Conservation (phyloP, 2,329 filamentous ascomycete species). For the Aspergillus pseudonomiae region DNA sequence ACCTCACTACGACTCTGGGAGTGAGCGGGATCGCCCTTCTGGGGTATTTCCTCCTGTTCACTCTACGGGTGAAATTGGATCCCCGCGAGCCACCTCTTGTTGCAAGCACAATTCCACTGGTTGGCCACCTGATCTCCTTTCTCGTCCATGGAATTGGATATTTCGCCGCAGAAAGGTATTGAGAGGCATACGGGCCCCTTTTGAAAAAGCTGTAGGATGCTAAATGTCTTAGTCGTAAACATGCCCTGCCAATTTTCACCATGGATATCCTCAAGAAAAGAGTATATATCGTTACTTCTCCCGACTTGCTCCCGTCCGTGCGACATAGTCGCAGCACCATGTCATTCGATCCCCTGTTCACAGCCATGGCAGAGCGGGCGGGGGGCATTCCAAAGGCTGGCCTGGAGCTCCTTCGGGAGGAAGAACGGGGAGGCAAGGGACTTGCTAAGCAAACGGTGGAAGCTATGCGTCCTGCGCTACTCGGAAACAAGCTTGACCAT, state of each 20-base stretch:
- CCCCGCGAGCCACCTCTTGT: slow-evolving; percentile 31
- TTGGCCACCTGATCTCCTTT: slow-evolving; percentile 32
- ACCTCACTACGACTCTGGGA: no score
- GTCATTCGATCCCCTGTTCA: slow-evolving; percentile 29
- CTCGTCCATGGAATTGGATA: slow-evolving; percentile 29
- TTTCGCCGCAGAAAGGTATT: slow-evolving; percentile 23
- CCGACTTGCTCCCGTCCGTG: slow-evolving; percentile 24
- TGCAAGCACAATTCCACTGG: slow-evolving; percentile 23
- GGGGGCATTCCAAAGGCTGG: slow-evolving; percentile 23
- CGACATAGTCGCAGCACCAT: slow-evolving; percentile 28
- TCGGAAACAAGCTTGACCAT: slow-evolving; percentile 26
- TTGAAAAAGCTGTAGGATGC: background rate
- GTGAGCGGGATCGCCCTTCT: background rate
- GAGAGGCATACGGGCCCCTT: no score
- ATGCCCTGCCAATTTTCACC: slow-evolving; percentile 23
- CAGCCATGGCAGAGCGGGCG: slow-evolving; percentile 19
- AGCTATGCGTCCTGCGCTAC: slow-evolving; percentile 28
- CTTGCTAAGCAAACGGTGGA: slow-evolving; percentile 21
- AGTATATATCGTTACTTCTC: slow-evolving; percentile 29
- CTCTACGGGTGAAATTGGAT: slow-evolving; percentile 16
- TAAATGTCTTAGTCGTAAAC: slow-evolving; percentile 19
- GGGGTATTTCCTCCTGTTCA: background rate
- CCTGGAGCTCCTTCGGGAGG: slow-evolving; percentile 24
- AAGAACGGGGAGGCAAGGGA: slow-evolving; percentile 22
- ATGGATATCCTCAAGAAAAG: slow-evolving; percentile 29